Conservation (phyloP, 164 flowering plant species). For the grape (Vitis vinifera) region ASM3070453v1 NC_081809.1:21252501-21253000, state of each 20-base stretch:
- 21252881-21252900: conserved; percentile 28
- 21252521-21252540: conserved; percentile 20
- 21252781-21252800: conserved; percentile 39
- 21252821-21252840: conserved; percentile 23
- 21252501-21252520: conserved; percentile 48
- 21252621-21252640: conserved; percentile 14
- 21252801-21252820: conserved; percentile 27
- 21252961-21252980: conserved; percentile 34
- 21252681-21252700: conserved; percentile 44
- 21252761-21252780: conserved; percentile 33
- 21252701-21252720: conserved; percentile 36
- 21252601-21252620: conserved; percentile 24
- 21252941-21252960: conserved; percentile 57
- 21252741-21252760: conserved; percentile 44
- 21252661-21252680: conserved; percentile 32
- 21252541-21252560: conserved; percentile 26
- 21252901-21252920: conserved; percentile 54
- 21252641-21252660: conserved; percentile 22
- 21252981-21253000: conserved; percentile 71
- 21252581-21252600: conserved; percentile 24
- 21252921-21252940: conserved; percentile 51
- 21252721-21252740: conserved; percentile 45
- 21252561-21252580: conserved; percentile 33
- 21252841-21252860: conserved; percentile 7
- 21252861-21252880: conserved; percentile 31